Base-by-base conservation (phyloP, 192 early-diverging fungal species). In the Coemansia sp. region DNA sequence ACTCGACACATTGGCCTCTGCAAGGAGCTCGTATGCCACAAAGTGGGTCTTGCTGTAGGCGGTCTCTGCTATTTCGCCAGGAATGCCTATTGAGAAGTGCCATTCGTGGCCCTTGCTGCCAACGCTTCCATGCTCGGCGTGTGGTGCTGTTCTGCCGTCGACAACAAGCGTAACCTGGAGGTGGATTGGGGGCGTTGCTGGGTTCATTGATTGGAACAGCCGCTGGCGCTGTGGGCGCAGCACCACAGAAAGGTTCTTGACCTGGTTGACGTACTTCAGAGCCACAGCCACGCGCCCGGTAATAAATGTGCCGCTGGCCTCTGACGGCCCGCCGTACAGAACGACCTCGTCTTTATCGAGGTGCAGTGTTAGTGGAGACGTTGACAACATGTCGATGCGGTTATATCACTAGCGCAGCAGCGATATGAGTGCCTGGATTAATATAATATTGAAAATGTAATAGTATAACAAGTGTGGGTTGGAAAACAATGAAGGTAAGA, bases 21-120 rank as follows among this genome's bases (percentile, higher is more conserved):
- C 77, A 56, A 74, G 41, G 22, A 80, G 40, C 65, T 80, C 77
- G 48, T 80, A 80, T 0, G 77, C 77, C 2, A 80, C 71, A 56
- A 65, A 71, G 43, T 56, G 57, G 22, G 49, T 62, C 17, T 40
- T 42, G 34, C 63, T 62, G 38, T 54, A 74, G 8, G 74, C 60
- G 0, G 77, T 74, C 48, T 80, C 77, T 23, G 71, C 71, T 17
- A 61, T 71, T 25, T 63, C 34, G 46, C 77, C 77, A 0, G 77
- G 77, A 14, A 74, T 40, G 19, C 50, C 33, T 25, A 80, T 71
- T 0, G 65, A 68, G 45, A 80, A 80, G 5, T 40, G 65, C 77
- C 77, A 80, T 35, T 74, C 71, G 60, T 66, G 77, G 11, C 53
- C 53, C 13, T 61, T 66, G 57, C 46, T 63, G 9, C 20, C 35